phyloP scores from a whole-genome alignment of 257 asterid genomes.

The Plantago major region DNA sequence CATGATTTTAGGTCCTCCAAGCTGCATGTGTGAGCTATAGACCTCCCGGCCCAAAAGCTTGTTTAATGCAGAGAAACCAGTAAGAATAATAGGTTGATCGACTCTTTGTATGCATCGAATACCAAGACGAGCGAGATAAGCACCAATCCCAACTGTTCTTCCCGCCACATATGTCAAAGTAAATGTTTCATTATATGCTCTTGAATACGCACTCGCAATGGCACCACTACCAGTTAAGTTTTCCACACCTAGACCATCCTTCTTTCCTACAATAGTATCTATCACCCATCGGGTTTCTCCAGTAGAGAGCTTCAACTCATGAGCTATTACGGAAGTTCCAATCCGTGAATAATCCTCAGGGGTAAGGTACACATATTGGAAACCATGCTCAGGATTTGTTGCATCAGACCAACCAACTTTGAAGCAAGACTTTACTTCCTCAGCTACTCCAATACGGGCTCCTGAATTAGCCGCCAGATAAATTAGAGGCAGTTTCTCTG shows the following conservation, averaged over 20 bases:
- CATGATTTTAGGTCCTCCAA: constrained; percentile 99
- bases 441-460: constrained; percentile 98
- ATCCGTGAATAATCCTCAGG: constrained; percentile 77
- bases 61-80: constrained; percentile 94
- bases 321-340: constrained; percentile 76
- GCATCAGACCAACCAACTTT: constrained; percentile 98
- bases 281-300: constrained; percentile 89
- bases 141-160: constrained; percentile 95
- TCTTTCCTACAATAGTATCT: constrained; percentile 83
- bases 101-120: constrained; percentile 97
- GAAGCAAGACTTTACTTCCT: constrained; percentile 95
- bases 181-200: constrained; percentile 89
- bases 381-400: constrained; percentile 80
- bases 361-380: constrained; percentile 80
- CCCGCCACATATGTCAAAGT: constrained; percentile 93
- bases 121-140: constrained; percentile 97
- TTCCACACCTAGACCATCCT: constrained; percentile 89
- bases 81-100: constrained; percentile 91
- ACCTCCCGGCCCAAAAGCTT: constrained; percentile 96
- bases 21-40: constrained; percentile 98
- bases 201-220: constrained; percentile 92
- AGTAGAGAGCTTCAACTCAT: constrained; percentile 48
- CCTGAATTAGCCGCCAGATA: constrained; percentile 98
- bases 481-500: constrained; percentile 74
- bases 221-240: constrained; percentile 93